Percentiles rank a stretch among this genome's conserved stretches.
These are phyloP conservation scores for Agastache rugosa DNA, from an alignment of 257 asterid species.

Conservation along the genomic window DNA sequence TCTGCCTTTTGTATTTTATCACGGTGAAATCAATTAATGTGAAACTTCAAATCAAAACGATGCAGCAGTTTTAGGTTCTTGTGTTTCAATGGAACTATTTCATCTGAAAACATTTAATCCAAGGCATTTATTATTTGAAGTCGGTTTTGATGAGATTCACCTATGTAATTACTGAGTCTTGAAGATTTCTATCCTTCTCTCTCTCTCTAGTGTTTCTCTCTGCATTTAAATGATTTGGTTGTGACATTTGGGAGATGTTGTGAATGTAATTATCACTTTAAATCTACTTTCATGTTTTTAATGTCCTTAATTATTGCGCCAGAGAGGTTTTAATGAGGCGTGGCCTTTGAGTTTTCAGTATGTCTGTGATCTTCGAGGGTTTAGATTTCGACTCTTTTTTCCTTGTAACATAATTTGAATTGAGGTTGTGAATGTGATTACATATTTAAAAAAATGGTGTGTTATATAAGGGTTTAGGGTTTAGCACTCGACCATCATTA, in stretches of 20 bases:
- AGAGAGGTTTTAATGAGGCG: too few species aligned
- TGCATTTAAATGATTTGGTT: neutral
- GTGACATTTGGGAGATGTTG: neutral
- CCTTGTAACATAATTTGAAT: too few species aligned
- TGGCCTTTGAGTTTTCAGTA: too few species aligned
- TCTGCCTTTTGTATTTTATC: neutral
- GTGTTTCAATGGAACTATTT: slow-evolving; percentile 5
- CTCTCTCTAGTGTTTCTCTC: neutral
- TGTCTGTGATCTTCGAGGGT: neutral
- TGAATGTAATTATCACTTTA: neutral
- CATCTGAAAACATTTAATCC: slow-evolving; percentile 23
- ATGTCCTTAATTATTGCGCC: too few species aligned
- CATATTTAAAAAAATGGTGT: neutral
- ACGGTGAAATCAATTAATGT: slow-evolving; percentile 19
- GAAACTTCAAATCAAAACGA: slow-evolving; percentile 10
- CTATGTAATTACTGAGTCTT: neutral
- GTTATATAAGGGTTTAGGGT: neutral
- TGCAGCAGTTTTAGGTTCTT: slow-evolving; percentile 33
- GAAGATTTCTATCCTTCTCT: neutral
- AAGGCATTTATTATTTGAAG: slow-evolving; percentile 23
- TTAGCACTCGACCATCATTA: neutral
- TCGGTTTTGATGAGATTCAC: slow-evolving; percentile 18
- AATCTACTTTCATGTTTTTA: too few species aligned
- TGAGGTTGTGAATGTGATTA: neutral
- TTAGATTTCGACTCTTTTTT: too few species aligned